These are phyloP conservation scores for Russula emetica DNA, from an alignment of 768 basidiomycete genomes.

Conservation along the genomic window DNA sequence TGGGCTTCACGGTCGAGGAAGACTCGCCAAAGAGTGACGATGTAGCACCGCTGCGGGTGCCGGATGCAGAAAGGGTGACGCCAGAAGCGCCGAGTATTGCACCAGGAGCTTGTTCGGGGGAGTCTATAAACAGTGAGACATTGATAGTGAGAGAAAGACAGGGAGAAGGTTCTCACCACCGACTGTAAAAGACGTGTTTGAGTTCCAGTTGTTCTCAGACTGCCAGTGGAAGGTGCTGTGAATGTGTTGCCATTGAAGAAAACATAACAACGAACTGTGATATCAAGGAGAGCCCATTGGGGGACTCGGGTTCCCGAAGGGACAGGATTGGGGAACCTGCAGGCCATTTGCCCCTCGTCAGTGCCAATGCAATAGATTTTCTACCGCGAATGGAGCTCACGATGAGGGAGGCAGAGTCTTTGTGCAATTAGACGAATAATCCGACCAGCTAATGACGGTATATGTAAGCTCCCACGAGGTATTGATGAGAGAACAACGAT, in stretches of 20 bases:
- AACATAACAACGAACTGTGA: constrained; percentile 7
- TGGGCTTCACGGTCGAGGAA: background rate
- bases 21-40: background rate
- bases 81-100: background rate
- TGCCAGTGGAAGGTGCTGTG: background rate
- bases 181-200: background rate
- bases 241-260: background rate
- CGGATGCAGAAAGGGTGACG: background rate
- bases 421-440: constrained; percentile 11
- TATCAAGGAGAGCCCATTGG: constrained; percentile 10
- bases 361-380: background rate
- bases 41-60: background rate
- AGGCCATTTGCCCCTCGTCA: background rate
- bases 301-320: constrained; percentile 14
- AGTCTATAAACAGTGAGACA: background rate
- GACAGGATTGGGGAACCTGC: constrained; percentile 12
- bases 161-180: constrained; percentile 2
- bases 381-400: background rate
- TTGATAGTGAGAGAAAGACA: background rate
- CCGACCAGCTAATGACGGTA: background rate
- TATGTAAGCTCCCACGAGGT: background rate
- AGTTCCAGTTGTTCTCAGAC: constrained; percentile 1
- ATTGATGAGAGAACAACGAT: too few relatives aligned
- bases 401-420: background rate
- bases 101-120: constrained; percentile 7